Evolutionary conservation across 1,139 yeast species (phyloP).

Genomic region (Debaryomyces sp.): DNA sequence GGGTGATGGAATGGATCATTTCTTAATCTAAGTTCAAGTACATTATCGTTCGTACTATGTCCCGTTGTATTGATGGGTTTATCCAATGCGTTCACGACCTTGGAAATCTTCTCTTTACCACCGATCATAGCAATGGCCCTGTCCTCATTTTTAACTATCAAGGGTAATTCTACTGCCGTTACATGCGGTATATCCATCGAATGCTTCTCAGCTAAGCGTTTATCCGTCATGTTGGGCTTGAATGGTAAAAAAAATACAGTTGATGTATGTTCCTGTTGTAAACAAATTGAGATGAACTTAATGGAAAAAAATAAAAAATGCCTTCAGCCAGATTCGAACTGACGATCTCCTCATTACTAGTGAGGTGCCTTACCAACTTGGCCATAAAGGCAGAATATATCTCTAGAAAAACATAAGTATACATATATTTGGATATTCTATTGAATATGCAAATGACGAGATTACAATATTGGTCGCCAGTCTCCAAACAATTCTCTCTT

Average conservation of each 20-base stretch:
- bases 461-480: background rate
- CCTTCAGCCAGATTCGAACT: constrained; percentile 85
- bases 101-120: constrained; percentile 54
- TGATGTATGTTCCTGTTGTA: background rate
- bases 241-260: background rate
- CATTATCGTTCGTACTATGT: constrained; percentile 24
- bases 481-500: too few relatives aligned
- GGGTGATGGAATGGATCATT: constrained; percentile 85
- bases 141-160: constrained; percentile 62
- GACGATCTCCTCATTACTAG: constrained; percentile 91
- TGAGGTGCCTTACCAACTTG: constrained; percentile 93
- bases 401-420: too few relatives aligned
- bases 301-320: constrained; percentile 35
- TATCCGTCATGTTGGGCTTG: background rate
- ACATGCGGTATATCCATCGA: constrained; percentile 77
- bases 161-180: constrained; percentile 79
- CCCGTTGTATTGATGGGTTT: constrained; percentile 14
- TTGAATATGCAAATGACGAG: too few relatives aligned
- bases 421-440: too few relatives aligned
- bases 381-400: too few relatives aligned
- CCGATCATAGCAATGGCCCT: constrained; percentile 79
- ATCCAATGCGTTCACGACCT: constrained; percentile 35
- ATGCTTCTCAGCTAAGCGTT: constrained; percentile 46
- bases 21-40: constrained; percentile 67
- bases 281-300: background rate